Base-by-base conservation (phyloP, 495 filamentous ascomycete species). In the Chaetomium fimeti region DNA sequence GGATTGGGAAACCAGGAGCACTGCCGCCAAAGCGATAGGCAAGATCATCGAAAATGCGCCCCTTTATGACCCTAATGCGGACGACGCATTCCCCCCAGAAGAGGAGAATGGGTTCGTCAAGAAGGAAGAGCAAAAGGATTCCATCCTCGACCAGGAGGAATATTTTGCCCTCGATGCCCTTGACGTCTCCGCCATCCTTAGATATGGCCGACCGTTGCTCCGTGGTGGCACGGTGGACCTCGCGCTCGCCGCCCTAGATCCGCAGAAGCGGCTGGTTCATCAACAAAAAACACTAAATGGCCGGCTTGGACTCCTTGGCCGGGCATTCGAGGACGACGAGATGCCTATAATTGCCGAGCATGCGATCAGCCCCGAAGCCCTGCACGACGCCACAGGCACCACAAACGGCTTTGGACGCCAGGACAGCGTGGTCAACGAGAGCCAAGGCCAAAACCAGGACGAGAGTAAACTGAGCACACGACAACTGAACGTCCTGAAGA, bases 1-100 rank as follows among this genome's bases (percentile, higher is more conserved):
- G 72, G 91, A 90, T 63, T 98, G 94, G 94, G 94, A 98, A 66
- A 97, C 94, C 11, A 84, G 94, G 40, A 91, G 85, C 49, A 93
- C 95, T 51, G 88, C 94, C 47, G 91, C 94, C 63, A 94, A 91
- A 72, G 94, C 95, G 6, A 89, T 98, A 60, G 91, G 92, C 52
- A 88, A 92, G 60, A 97, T 98, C 67, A 87, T 94, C 61, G 86
- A 93, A 28, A 92, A 97, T 80, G 92, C 93, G 0, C 87, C 91
- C 53, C 75, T 81, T 47, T 98, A 91, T 71, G 91, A 98, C 61
- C 95, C 94, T 1, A 98, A 98, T 73, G 82, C 77, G n/a, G 74
- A 73, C 40, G 81, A 83, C 29, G 70, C 70, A 27, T 58, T 61
- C 45, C 59, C 73, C 9, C 65, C 72, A 36, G 74, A 49, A 15